Conservation (phyloP, 116 monocot genomes). For the Dioscorea cayenensis region DNA sequence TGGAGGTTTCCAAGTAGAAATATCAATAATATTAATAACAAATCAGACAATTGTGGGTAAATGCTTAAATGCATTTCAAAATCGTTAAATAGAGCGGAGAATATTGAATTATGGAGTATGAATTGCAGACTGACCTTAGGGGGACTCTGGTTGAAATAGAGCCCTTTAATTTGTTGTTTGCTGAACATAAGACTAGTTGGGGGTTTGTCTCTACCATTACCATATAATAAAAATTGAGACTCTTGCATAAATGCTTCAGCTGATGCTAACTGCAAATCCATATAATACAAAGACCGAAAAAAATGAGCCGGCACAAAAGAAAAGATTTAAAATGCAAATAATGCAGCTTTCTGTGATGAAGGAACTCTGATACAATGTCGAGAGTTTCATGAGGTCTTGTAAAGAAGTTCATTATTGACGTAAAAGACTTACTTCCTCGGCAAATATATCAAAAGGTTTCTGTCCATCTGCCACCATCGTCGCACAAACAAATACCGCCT, state of each 20-base stretch:
- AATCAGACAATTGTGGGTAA: no score
- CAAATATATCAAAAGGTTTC: constrained; percentile 79
- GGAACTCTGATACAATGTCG: no score
- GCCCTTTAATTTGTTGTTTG: constrained; percentile 69
- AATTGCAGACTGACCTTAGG: constrained; percentile 43
- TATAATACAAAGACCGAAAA: not conserved
- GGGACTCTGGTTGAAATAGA: constrained; percentile 87
- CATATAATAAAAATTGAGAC: constrained; percentile 69
- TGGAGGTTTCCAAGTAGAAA: not conserved
- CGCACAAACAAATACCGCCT: constrained; percentile 74
- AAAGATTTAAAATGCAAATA: not conserved
- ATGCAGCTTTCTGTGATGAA: not conserved
- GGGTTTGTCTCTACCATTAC: constrained; percentile 75
- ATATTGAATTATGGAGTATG: not conserved
- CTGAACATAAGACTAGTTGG: constrained; percentile 68
- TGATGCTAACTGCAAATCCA: constrained; percentile 54
- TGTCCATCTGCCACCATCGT: constrained; percentile 87
- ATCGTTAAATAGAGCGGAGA: not conserved
- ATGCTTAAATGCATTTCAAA: not conserved
- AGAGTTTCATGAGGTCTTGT: not conserved
- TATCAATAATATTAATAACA: no score
- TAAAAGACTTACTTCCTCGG: constrained; percentile 42
- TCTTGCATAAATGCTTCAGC: constrained; percentile 81
- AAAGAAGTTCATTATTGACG: not conserved
- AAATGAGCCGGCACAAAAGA: not conserved